A percentile compares a stretch with the other conserved stretches of the same genome.
These are phyloP conservation scores for cucumber (Cucumis sativus) DNA, from an alignment of 306 rosid genomes.

Conservation along the genomic window DNA sequence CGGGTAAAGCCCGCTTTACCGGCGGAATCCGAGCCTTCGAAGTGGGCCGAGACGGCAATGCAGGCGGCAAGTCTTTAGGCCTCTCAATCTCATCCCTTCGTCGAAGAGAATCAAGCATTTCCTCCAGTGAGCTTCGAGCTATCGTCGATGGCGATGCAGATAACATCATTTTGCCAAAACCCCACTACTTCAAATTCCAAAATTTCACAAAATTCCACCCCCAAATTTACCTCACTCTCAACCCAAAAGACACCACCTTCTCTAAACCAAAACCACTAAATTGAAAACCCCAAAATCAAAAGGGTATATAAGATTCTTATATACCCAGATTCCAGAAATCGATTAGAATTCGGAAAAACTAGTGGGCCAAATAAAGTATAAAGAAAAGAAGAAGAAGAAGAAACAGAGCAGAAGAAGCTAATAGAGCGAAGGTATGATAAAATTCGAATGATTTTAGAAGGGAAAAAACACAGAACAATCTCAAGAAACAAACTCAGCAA, in stretches of 20 bases:
- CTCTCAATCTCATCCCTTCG: conserved; percentile 56
- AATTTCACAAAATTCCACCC: conserved; percentile 13
- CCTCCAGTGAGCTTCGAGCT: conserved; percentile 83
- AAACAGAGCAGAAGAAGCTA: not conserved
- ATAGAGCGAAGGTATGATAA: not conserved
- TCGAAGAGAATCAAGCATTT: conserved; percentile 89
- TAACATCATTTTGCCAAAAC: conserved; percentile 38
- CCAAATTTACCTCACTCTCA: conserved; percentile 16
- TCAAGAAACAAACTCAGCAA: conserved; percentile 22
- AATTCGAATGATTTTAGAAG: not conserved
- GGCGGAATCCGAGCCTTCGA: conserved; percentile 69
- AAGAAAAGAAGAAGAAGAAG: not conserved
- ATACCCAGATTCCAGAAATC: not conserved
- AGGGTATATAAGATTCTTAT: not conserved
- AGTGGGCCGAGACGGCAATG: conserved; percentile 80
- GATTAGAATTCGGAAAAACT: not conserved
- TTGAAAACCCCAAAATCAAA: conserved; percentile 23
- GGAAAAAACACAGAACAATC: conserved; percentile 4
- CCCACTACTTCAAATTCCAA: conserved; percentile 12
- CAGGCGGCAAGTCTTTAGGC: conserved; percentile 87
- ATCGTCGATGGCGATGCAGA: conserved; percentile 47
- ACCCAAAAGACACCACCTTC: not conserved
- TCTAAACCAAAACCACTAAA: not conserved
- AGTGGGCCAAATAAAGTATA: not conserved
- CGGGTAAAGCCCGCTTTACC: conserved; percentile 54